phyloP scores from a whole-genome alignment of 768 basidiomycete genomes.

The Agaricus sinodeliciosus region DNA sequence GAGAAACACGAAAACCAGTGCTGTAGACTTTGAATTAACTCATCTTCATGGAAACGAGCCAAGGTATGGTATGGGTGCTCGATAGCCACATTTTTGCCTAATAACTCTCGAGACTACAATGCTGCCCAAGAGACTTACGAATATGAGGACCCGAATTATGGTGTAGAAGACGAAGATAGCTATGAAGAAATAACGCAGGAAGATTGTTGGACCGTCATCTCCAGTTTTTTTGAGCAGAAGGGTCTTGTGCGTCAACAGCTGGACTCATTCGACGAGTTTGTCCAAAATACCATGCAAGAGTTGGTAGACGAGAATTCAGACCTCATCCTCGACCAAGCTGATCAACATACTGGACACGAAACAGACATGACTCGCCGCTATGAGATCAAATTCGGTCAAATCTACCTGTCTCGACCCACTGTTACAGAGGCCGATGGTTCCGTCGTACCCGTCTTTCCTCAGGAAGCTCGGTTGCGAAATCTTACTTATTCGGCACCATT shows the following conservation, averaged over 20 bases:
- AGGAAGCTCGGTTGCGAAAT: conserved; percentile 92
- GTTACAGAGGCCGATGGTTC: conserved; percentile 95
- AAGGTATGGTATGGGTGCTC: conserved; percentile 35
- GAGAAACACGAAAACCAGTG: not conserved
- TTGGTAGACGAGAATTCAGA: conserved; percentile 96
- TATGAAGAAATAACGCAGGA: conserved; percentile 84
- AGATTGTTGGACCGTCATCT: conserved; percentile 94
- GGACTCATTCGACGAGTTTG: conserved; percentile 97
- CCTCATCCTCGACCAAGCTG: conserved; percentile 92
- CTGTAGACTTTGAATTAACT: not conserved
- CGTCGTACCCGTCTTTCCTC: conserved; percentile 90
- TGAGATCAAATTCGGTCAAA: conserved; percentile 96
- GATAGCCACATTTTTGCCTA: conserved; percentile 23
- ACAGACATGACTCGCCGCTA: conserved; percentile 81
- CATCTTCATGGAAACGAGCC: conserved; percentile 33
- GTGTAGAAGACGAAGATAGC: conserved; percentile 49
- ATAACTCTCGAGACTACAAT: conserved; percentile 37
- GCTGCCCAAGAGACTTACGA: conserved; percentile 43
- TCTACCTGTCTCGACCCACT: conserved; percentile 92
- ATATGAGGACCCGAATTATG: conserved; percentile 57
- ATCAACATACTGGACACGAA: conserved; percentile 90
- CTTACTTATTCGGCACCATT: conserved; percentile 94
- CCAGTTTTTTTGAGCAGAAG: conserved; percentile 94
- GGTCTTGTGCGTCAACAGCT: conserved; percentile 97
- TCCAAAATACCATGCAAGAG: conserved; percentile 99